Evolutionary conservation across 768 basidiomycete species (phyloP).

Genomic region (Auricularia cornea): DNA sequence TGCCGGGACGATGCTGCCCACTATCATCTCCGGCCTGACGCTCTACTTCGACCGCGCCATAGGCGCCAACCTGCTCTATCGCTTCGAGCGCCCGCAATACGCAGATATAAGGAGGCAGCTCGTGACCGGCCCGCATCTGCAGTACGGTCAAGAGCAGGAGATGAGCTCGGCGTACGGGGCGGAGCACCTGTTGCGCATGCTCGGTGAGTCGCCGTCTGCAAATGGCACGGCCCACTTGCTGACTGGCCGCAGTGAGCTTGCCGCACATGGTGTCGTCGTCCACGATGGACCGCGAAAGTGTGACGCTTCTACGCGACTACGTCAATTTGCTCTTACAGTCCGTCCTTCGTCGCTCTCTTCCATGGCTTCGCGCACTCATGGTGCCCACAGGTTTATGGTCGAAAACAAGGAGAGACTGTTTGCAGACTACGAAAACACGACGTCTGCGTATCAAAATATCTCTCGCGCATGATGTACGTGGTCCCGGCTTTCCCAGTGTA

Average conservation of each 20-base stretch:
- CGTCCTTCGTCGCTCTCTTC: constrained; percentile 16
- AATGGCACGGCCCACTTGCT: not conserved
- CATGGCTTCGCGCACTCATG: not conserved
- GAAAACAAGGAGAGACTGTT: constrained; percentile 68
- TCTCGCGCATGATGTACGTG: constrained; percentile 49
- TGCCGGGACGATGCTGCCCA: constrained; percentile 60
- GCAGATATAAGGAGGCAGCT: constrained; percentile 65
- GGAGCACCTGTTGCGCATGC: constrained; percentile 85
- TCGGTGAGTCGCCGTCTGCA: constrained; percentile 50
- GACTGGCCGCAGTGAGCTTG: constrained; percentile 59
- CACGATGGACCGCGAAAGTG: constrained; percentile 83
- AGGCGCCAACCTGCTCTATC: constrained; percentile 84
- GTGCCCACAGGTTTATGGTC: constrained; percentile 59
- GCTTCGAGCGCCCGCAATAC: constrained; percentile 93
- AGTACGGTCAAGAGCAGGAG: constrained; percentile 62
- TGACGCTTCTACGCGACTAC: constrained; percentile 76
- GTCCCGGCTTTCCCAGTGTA: not conserved
- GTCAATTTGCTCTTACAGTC: constrained; percentile 81
- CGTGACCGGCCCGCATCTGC: constrained; percentile 64
- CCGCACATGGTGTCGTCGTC: constrained; percentile 87
- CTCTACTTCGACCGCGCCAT: constrained; percentile 91
- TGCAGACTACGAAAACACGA: constrained; percentile 70
- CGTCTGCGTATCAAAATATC: constrained; percentile 72
- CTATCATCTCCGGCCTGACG: constrained; percentile 75
- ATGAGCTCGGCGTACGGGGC: constrained; percentile 92